Conservation (phyloP, 129 eudicot genomes). For the Deinandra increscens region DNA sequence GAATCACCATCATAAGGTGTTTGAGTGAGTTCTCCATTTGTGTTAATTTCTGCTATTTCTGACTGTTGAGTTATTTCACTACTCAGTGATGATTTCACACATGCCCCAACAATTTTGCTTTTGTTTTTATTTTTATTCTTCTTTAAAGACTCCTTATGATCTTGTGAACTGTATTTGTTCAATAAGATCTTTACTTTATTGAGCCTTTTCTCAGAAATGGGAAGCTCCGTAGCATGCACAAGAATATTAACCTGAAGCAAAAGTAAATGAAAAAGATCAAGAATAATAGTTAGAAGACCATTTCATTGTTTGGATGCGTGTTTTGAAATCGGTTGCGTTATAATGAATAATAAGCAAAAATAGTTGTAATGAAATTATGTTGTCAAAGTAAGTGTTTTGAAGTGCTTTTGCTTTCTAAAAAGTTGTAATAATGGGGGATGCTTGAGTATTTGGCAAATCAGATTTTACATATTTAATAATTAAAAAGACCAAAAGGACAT, state of each 20-base stretch:
- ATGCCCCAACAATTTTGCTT: constrained; percentile 19
- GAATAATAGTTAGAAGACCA: background rate
- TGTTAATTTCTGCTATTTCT: constrained; percentile 36
- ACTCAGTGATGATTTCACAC: constrained; percentile 51
- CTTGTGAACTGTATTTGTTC: constrained; percentile 42
- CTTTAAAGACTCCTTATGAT: constrained; percentile 31
- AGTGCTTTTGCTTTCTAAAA: too few species aligned
- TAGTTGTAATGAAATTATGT: background rate
- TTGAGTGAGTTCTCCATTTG: constrained; percentile 33
- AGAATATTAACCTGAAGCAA: constrained; percentile 77
- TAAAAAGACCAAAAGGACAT: too few species aligned
- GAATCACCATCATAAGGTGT: constrained; percentile 40
- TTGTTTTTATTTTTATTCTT: constrained; percentile 24
- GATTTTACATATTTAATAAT: too few species aligned
- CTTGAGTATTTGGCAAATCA: too few species aligned
- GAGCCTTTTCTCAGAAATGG: constrained; percentile 57
- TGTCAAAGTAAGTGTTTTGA: background rate
- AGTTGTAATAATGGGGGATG: too few species aligned
- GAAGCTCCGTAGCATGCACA: constrained; percentile 63
- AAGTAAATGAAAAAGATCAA: background rate
- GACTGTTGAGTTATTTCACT: constrained; percentile 63
- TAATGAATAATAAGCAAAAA: background rate
- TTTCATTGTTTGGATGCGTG: background rate
- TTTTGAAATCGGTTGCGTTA: background rate
- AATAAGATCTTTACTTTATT: constrained; percentile 47